Percentiles rank a stretch among this genome's conserved stretches.
Evolutionary conservation across 345 rosid genomes (phyloP).

Genomic region (Erodium maritimum): DNA sequence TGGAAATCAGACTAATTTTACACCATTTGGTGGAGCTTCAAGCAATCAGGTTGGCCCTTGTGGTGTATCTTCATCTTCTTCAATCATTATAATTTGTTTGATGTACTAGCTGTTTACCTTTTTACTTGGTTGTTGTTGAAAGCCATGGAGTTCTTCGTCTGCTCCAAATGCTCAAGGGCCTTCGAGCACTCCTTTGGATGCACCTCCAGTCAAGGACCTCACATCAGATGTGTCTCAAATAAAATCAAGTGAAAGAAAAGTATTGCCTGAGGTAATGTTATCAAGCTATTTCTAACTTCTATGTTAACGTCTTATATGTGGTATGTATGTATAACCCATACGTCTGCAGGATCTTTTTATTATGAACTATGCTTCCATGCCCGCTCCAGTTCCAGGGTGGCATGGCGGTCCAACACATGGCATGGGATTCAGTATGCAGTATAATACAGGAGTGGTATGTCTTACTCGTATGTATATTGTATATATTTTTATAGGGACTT

Average conservation of each 20-base stretch:
- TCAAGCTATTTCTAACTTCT: neutral
- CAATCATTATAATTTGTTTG: neutral
- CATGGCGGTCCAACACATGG: constrained; percentile 56
- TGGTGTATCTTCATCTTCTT: neutral
- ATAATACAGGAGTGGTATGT: constrained; percentile 46
- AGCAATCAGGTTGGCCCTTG: constrained; percentile 41
- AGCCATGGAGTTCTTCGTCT: constrained; percentile 43
- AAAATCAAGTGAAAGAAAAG: constrained; percentile 49
- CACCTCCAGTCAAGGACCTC: constrained; percentile 20
- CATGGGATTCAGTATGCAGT: constrained; percentile 50
- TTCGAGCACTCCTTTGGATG: constrained; percentile 31
- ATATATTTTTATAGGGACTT: no score
- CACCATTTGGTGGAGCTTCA: constrained; percentile 33
- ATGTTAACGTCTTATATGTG: neutral
- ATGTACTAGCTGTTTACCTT: constrained; percentile 7
- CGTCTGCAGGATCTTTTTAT: constrained; percentile 69
- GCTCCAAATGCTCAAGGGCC: constrained; percentile 35
- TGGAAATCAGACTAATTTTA: constrained; percentile 28
- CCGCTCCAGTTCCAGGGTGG: constrained; percentile 56
- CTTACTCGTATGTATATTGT: constrained; percentile 11
- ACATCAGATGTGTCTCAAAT: constrained; percentile 19
- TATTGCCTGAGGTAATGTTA: constrained; percentile 71
- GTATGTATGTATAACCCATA: constrained; percentile 5
- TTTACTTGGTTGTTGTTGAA: constrained; percentile 16
- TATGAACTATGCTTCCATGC: constrained; percentile 38